Conservation (phyloP, 2,329 filamentous ascomycete genomes). For the Colletotrichum musicola region DNA sequence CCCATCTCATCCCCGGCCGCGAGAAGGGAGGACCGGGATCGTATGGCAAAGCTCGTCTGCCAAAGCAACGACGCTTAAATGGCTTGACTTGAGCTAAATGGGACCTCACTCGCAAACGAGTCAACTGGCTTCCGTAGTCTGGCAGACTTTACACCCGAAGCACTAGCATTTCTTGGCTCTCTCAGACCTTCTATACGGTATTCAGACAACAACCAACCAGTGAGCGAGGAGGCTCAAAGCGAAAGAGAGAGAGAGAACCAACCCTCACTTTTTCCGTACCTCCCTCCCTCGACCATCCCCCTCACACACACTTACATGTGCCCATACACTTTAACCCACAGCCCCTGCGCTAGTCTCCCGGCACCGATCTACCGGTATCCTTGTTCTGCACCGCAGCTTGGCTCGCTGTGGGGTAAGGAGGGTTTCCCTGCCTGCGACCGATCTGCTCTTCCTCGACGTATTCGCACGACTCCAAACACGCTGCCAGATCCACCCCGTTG, state of each 20-base stretch:
- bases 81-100: conserved; percentile 14
- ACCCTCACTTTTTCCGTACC: neutral
- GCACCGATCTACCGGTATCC: conserved; percentile 28
- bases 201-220: neutral
- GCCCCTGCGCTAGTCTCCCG: conserved; percentile 34
- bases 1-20: conserved; percentile 11
- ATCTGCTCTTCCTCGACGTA: conserved; percentile 26
- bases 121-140: neutral
- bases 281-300: neutral
- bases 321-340: conserved; percentile 5
- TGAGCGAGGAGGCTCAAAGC: conserved; percentile 10
- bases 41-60: conserved; percentile 6
- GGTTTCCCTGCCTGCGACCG: conserved; percentile 29
- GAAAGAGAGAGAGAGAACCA: neutral
- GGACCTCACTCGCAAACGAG: conserved; percentile 10
- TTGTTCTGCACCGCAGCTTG: conserved; percentile 34
- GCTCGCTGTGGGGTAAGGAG: conserved; percentile 33
- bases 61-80: conserved; percentile 12
- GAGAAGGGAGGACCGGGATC: conserved; percentile 6
- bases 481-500: conserved; percentile 36
- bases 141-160: conserved; percentile 32
- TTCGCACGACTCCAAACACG: conserved; percentile 31
- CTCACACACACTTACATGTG: conserved; percentile 10
- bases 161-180: conserved; percentile 26
- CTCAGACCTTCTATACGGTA: conserved; percentile 5